Base-by-base conservation (phyloP, 345 rosid genomes). In the Lepidium didymum region DNA sequence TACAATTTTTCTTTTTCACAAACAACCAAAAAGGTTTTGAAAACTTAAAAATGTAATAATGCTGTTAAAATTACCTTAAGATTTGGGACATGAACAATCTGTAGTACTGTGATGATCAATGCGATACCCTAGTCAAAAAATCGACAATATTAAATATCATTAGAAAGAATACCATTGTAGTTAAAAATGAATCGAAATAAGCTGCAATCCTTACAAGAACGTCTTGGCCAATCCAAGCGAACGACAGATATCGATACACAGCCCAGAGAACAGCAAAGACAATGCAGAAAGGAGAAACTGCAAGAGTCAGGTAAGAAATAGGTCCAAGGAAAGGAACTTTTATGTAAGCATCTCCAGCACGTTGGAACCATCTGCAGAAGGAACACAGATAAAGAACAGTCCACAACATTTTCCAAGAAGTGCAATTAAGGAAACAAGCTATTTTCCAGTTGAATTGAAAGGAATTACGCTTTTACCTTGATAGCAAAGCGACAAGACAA, bases 211-310 rank as follows among this genome's bases (percentile, higher is more conserved):
- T 85, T 84, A 94, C 99, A 51, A 95, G 92, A 73, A 95, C 78
- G 81, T 95, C 96, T 84, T 95, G 99, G 64, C 99, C 99, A 46
- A 95, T 91, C 97, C 99, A 95, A 56, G 93, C 97, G 14, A 79
- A 85, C 54, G 90, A 81, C 62, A 8, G 36, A 27, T 67, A 63
- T 41, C 90, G 96, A 69, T 84, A 80, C 76, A 87, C 81, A 47
- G 89, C 99, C 99, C 99, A 95, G 61, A 86, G 75, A 69, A 89
- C 93, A 73, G 96, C 89, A 83, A 87, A 86, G 59, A 84, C 74
- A 77, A 89, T 78, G 83, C 97, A 95, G 85, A 95, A 89, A 16
- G 99, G 97, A 71, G 93, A 80, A 76, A 91, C 90, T 25, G 89
- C 87, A 81, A 95, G 70, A 23, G 99, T 87, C 62, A 95, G 87